Evolutionary conservation across 345 rosid genomes (phyloP), one percentile per base, ranked within the genome.

Genomic region (Heritiera littoralis): DNA sequence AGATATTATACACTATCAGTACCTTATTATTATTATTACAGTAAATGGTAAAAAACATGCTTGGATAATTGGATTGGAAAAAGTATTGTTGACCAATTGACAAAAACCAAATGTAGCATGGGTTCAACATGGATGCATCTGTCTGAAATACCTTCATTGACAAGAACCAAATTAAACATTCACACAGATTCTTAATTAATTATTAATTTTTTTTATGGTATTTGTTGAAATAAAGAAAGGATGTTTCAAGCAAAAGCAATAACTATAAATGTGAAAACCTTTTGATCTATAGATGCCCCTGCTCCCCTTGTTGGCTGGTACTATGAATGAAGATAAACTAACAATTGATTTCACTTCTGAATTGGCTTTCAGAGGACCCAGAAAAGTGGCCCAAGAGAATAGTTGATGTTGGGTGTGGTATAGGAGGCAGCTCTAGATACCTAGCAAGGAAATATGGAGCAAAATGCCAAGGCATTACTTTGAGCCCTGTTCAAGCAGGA

Each of bases 381-480:
- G 76, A 74, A 4, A 78, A 83, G 72, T 41, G 70, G 59, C 93
- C 95, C 45, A 88, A 87, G 89, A 90, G 80, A 46, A 86, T 92
- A 71, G 94, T 93, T 51, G 99, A 95, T 86, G 98, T 95, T 65
- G 99, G 99, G 35, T 95, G 98, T 81, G 99, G 99, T 45, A 90
- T 95, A 2, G 99, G 98, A 65, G 99, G 98, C 79, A 93, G 98
- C 88, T 95, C 99, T 23, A 89, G 96, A 78, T 92, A 92, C 78
- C 23, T 95, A 46, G 90, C 98, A 1, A 74, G 72, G 80, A 93
- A 91, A 81, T 95, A 74, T 81, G 98, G 89, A 13, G 95, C 98
- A 4, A 79, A 87, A 49, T 89, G 90, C 74, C 71, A 60, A 61
- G 99, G 97, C 60, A 92, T 95, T 76, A 93, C 98, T 23, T 87